Base-by-base conservation (phyloP, 345 rosid species). In the Nasturtium officinale region DNA sequence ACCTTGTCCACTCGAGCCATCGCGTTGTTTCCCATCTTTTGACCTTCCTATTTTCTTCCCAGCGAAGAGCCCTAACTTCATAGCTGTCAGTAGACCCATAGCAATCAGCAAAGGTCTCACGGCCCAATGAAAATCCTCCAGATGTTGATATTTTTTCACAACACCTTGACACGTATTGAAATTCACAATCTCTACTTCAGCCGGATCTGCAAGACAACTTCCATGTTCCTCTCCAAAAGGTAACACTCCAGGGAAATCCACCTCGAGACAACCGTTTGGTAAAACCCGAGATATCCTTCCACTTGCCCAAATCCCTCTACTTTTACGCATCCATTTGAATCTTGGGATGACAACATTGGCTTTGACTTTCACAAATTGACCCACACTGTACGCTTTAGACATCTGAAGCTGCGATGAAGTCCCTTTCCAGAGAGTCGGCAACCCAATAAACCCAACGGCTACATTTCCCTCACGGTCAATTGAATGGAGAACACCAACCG, bases 101-200 rank as follows among this genome's bases (percentile, higher is more conserved):
- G 90, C 90, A 65, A 90, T 80, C 58, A 91, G 73, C 54, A 89
- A 78, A 9, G 97, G 99, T 76, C 97, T 91, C 47, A 91, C 91
- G 17, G 86, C 86, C 99, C 97, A 95, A 76, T 91, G 99, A 57
- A 87, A 82, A 78, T 95, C 96, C 84, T 95, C 97, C 2, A 95
- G 89, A 81, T 95, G 99, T 71, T 90, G 85, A 75, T 87, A 95
- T 54, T 90, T 91, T 55, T 84, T 73, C 55, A 84, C 79, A 15
- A 90, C 69, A 30, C 97, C 97, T 1, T 76, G 79, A 76, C 87
- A 91, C 11, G 84, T 77, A 46, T 63, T 50, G 52, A 95, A 95
- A 40, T 85, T 79, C 68, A 91, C 89, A 26, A 76, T 42, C 80
- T 91, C 97, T 64, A 91, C 87, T 83, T 95, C 96, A 48, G 87